Evolutionary conservation across 75 land plant genomes (phyloP).

Genomic region (Pinus albicaulis): DNA sequence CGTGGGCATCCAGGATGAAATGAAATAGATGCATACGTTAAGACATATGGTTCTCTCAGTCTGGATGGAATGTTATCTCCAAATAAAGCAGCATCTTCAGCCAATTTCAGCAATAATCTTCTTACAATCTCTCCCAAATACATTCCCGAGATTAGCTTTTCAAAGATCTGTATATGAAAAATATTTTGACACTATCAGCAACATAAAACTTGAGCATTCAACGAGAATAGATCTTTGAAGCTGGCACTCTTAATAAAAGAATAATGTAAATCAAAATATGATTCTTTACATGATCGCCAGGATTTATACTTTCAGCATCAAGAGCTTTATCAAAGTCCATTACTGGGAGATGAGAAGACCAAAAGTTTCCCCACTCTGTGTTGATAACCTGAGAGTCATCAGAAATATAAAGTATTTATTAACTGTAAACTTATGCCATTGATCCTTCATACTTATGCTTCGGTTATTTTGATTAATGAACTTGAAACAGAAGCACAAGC

Average conservation of each 20-base stretch:
- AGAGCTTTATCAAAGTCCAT: slow-evolving; percentile 61
- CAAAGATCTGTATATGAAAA: slow-evolving; percentile 31
- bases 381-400: slow-evolving; percentile 51
- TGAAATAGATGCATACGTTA: slow-evolving; percentile 15
- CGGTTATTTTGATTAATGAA: background rate
- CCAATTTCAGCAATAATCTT: slow-evolving; percentile 40
- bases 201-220: no score
- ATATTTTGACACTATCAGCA: background rate
- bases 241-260: background rate
- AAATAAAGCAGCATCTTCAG: slow-evolving; percentile 37
- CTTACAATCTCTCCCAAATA: slow-evolving; percentile 54
- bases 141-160: slow-evolving; percentile 54
- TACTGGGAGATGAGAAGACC: slow-evolving; percentile 57
- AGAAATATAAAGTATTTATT: background rate
- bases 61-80: slow-evolving; percentile 29
- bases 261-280: background rate
- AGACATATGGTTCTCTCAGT: slow-evolving; percentile 25
- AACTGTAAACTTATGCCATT: background rate
- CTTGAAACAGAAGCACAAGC: background rate
- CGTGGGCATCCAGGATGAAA: no score
- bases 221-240: no score
- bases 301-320: slow-evolving; percentile 78
- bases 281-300: slow-evolving; percentile 61
- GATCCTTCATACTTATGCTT: background rate
- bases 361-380: slow-evolving; percentile 81